These are phyloP conservation scores for Neocucurbitaria cava DNA, from an alignment of 2,329 filamentous ascomycete genomes.

Conservation along the genomic window DNA sequence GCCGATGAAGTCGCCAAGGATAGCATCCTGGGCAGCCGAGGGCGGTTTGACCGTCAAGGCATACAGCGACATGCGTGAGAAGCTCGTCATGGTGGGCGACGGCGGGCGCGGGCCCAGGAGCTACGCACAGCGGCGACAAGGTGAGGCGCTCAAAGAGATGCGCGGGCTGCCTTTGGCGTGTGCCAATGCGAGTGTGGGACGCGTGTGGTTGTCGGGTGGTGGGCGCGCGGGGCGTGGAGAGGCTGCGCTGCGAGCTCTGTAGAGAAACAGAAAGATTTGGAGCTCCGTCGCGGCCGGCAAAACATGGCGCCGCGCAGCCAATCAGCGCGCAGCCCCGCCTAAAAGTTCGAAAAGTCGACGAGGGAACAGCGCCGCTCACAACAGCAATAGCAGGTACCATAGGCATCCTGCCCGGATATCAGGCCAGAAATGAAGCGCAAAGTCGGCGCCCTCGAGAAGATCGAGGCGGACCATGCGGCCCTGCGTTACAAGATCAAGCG, in stretches of 20 bases:
- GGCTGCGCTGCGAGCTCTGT: not conserved
- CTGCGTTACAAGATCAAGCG: conserved; percentile 90
- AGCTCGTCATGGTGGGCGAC: conserved; percentile 81
- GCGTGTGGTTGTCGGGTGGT: conserved; percentile 2
- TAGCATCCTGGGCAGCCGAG: conserved; percentile 86
- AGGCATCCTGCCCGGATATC: not conserved
- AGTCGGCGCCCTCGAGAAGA: conserved; percentile 90
- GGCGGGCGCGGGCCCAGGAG: conserved; percentile 42
- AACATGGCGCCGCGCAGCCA: conserved; percentile 21
- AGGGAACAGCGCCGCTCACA: not conserved
- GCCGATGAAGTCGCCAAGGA: conserved; percentile 95
- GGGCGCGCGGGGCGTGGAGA: conserved; percentile 8
- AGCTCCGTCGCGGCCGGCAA: conserved; percentile 7
- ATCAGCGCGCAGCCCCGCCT: conserved; percentile 18
- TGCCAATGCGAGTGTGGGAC: not conserved
- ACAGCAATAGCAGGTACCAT: too few species aligned
- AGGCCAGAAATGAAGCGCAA: conserved; percentile 78
- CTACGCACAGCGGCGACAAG: conserved; percentile 21
- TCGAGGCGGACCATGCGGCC: conserved; percentile 77
- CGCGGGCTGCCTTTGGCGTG: not conserved
- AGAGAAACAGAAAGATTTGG: conserved; percentile 9
- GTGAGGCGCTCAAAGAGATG: too few species aligned
- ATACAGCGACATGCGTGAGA: conserved; percentile 98
- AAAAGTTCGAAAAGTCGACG: conserved; percentile 24
- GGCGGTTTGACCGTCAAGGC: conserved; percentile 94